phyloP scores from a whole-genome alignment of 2,329 filamentous ascomycete species.

The Trichoderma atrobrunneum region DNA sequence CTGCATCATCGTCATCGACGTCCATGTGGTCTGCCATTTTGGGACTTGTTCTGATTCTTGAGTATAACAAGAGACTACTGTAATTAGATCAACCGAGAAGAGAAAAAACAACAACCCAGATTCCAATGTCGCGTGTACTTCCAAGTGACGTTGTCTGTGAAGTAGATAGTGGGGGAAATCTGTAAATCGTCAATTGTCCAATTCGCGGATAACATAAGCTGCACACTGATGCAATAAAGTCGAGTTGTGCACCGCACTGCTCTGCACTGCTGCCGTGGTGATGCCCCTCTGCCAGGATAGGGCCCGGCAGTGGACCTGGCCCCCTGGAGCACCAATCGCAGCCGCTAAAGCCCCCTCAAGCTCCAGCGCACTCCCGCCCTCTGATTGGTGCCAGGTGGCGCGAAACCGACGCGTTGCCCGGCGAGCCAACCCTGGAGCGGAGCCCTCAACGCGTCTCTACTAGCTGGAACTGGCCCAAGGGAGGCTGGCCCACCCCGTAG shows the following conservation, averaged over 20 bases:
- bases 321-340: neutral
- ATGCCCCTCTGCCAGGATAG: neutral
- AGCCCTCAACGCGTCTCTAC: slow-evolving; percentile 16
- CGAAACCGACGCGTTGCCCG: slow-evolving; percentile 31
- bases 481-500: slow-evolving; percentile 24
- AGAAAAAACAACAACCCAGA: neutral
- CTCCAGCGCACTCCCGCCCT: neutral
- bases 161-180: neutral
- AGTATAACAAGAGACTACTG: neutral
- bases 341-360: neutral
- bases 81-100: neutral
- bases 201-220: neutral
- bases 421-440: slow-evolving; percentile 1
- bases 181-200: slow-evolving; percentile 1
- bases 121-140: neutral
- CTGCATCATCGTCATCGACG: slow-evolving; percentile 50
- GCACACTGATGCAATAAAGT: neutral
- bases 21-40: slow-evolving; percentile 46
- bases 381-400: slow-evolving; percentile 29
- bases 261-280: slow-evolving; percentile 13
- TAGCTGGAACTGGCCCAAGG: slow-evolving; percentile 10
- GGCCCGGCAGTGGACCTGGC: neutral
- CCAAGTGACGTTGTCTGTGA: slow-evolving; percentile 1
- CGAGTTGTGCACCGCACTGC: neutral
- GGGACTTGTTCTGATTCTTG: neutral